Percentiles rank a stretch among this genome's conserved stretches.
phyloP scores from a whole-genome alignment of 2,329 filamentous ascomycete genomes.

The Lachnellula cervina region DNA sequence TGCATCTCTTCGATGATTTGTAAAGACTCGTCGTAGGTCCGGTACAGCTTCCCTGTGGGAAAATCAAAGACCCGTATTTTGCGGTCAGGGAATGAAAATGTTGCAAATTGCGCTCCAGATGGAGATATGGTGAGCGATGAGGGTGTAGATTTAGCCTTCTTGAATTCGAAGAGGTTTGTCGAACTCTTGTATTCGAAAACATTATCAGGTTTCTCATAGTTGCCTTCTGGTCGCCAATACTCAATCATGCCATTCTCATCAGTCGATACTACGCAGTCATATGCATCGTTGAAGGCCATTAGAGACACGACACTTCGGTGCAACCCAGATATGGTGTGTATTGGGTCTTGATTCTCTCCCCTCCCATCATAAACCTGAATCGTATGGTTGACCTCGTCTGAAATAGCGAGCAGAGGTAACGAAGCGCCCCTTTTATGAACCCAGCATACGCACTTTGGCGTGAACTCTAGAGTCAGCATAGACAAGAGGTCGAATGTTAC shows the following conservation, averaged over 20 bases:
- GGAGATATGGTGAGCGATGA: slow-evolving; percentile 81
- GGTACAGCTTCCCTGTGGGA: slow-evolving; percentile 76
- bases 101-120: slow-evolving; percentile 77
- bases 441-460: slow-evolving; percentile 82
- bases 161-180: slow-evolving; percentile 94
- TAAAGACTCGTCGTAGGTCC: slow-evolving; percentile 93
- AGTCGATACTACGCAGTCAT: slow-evolving; percentile 84
- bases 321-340: slow-evolving; percentile 74
- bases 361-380: slow-evolving; percentile 87
- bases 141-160: slow-evolving; percentile 84
- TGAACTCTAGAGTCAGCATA: slow-evolving; percentile 72
- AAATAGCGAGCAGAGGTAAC: slow-evolving; percentile 77
- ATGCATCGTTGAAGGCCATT: slow-evolving; percentile 84
- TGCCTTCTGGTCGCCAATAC: slow-evolving; percentile 81
- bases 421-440: slow-evolving; percentile 86
- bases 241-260: slow-evolving; percentile 93
- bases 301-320: slow-evolving; percentile 77
- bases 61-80: slow-evolving; percentile 95
- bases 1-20: slow-evolving; percentile 90
- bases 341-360: slow-evolving; percentile 69
- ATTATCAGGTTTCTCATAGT: slow-evolving; percentile 83
- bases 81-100: slow-evolving; percentile 87
- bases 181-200: slow-evolving; percentile 93
- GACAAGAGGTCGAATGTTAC: slow-evolving; percentile 84
- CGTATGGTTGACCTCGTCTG: slow-evolving; percentile 64